Base-by-base conservation (phyloP, 2,329 filamentous ascomycete genomes). In the Cladophialophora chaetospira region DNA sequence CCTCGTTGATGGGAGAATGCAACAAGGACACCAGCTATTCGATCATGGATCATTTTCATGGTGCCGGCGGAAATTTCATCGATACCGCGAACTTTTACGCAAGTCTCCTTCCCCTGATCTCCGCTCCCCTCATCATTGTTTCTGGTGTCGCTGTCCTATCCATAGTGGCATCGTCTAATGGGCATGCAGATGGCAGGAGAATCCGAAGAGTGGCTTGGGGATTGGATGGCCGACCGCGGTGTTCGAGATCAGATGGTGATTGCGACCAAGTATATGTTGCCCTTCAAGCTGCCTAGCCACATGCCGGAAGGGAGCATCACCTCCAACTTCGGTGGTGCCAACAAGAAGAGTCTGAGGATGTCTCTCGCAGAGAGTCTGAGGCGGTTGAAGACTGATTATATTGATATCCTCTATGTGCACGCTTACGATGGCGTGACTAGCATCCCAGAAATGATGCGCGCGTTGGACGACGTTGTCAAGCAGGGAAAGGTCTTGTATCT, bases 381-480 rank as follows among this genome's bases (percentile, higher is more conserved):
- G 60, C 71, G 71, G 19, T 48, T 73, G 36, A 63, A 65, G 47
- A 73, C 72, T 1, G 63, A 62, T 35, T 73, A 73, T 54, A 65
- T 73, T 35, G 72, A 73, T 51, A 49, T 73, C 9, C 62, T 69
- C 21, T 72, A 69, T 50, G 65, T 72, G 2, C 71, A 73, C 48
- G 67, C 31, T 25, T 89, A 85, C 84, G 86, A 88, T 68, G 85
- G 79, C 65, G 82, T 78, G 17, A 83, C 83, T 26, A 80, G 78
- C 0, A 82, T 88, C 46, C 76, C 80, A 0, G 86, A 89, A 66
- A 49, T 89, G 43, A 89, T 89, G 87, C 82, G 87, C 56, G 79
- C 79, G 0, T 75, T 89, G 36, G 86, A 88, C 67, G 73, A 77
- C n/a, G 73, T 87, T 8, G 83, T 88, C 1, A 56, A 69, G 0